Base-by-base conservation (phyloP, 768 basidiomycete genomes). In the Tulasnella sp. region DNA sequence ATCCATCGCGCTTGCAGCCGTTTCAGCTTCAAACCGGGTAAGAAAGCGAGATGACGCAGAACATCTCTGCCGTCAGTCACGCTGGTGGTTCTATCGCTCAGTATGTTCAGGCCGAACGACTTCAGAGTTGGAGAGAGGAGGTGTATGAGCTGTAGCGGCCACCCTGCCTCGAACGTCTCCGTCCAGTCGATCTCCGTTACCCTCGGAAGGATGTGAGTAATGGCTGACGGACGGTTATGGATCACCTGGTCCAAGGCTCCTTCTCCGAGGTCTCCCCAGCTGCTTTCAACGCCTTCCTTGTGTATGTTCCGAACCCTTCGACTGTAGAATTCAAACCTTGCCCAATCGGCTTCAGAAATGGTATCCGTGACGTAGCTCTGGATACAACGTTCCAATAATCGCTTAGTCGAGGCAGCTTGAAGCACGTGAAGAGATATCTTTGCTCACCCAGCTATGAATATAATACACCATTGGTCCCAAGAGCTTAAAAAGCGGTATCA, bases 211-310 rank as follows among this genome's bases (percentile, higher is more conserved):
- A 68, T 68, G 62, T 68, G 36, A 68, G 62, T 31, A 31, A 68
- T 14, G 16, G 62, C 34, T 68, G 62, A 16, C 1, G 62, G 62
- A 68, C 62, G 62, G 62, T 34, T 68, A 14, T 68, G 34, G 1
- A 68, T 19, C 24, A 68, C 62, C 27, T 31, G 62, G 62, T 16
- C 34, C 62, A 68, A 34, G 34, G 62, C 9, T 68, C 62, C 62
- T 31, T 31, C 24, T 36, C 40, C 39, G 80, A 82, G 12, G 90
- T 96, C 48, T 87, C 98, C 19, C 84, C 82, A 14, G 86, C 87
- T 24, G 19, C 44, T 68, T 36, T 75, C 27, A n/a, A 62, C 27
- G 62, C 62, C 76, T 38, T 78, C 58, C 19, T 78, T 42, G 75
- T 34, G 42, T 39, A 78, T 71, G 72, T 68, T 71, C n/a, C 77